phyloP scores from a whole-genome alignment of 495 filamentous ascomycete species.

The Cryomyces antarcticus region DNA sequence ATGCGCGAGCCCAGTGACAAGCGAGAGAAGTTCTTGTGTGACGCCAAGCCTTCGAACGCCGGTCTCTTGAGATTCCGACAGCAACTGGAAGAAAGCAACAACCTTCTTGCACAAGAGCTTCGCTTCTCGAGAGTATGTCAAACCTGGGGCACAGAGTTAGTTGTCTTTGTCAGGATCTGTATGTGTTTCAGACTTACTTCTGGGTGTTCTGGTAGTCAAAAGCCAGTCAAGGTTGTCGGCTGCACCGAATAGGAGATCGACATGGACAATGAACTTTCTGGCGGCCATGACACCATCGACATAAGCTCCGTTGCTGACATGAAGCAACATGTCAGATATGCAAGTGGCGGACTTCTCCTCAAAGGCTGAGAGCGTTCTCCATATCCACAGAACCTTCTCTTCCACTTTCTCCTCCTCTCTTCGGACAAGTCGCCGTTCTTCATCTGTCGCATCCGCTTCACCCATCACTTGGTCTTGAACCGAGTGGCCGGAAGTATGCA shows the following conservation, averaged over 20 bases:
- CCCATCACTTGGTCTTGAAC: constrained; percentile 22
- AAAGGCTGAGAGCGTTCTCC: constrained; percentile 91
- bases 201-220: constrained; percentile 47
- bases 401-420: constrained; percentile 88
- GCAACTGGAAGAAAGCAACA: constrained; percentile 85
- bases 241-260: constrained; percentile 78
- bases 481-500: constrained; percentile 37
- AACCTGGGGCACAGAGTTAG: constrained; percentile 21
- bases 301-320: constrained; percentile 96
- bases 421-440: constrained; percentile 54
- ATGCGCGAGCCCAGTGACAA: constrained; percentile 93
- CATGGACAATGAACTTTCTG: constrained; percentile 91
- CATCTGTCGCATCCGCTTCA: constrained; percentile 45
- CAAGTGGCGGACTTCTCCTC: constrained; percentile 95
- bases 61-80: constrained; percentile 84
- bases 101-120: constrained; percentile 99
- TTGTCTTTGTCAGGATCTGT: not conserved
- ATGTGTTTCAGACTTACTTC: constrained; percentile 33
- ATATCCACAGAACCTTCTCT: constrained; percentile 92
- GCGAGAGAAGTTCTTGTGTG: constrained; percentile 83
- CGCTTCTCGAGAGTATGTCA: constrained; percentile 82
- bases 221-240: constrained; percentile 64
- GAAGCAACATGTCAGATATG: constrained; percentile 97
- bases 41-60: constrained; percentile 78
- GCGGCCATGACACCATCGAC: constrained; percentile 87